These are phyloP conservation scores for Pseudogymnoascus sp. DNA, from an alignment of 2,329 filamentous ascomycete genomes.

Conservation along the genomic window DNA sequence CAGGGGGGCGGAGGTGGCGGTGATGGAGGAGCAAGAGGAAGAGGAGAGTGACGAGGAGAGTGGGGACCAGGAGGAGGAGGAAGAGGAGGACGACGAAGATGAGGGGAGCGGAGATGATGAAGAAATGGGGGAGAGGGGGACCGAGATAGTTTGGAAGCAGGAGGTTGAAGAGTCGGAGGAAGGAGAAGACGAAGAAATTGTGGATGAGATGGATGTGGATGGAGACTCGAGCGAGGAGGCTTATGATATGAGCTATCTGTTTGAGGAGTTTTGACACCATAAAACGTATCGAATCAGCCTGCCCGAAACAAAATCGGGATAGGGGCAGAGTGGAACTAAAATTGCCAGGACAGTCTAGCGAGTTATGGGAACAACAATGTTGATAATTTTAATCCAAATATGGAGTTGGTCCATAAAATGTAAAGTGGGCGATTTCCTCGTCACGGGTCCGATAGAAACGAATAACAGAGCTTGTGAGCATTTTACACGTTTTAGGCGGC, in stretches of 20 bases:
- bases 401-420: too few species aligned
- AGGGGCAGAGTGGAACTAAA: not conserved
- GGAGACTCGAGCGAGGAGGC: not conserved
- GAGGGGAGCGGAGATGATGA: not conserved
- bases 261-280: not conserved
- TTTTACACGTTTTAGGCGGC: not conserved
- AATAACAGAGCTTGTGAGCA: not conserved
- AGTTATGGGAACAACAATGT: not conserved
- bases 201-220: not conserved
- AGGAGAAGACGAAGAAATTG: not conserved
- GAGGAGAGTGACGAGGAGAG: not conserved
- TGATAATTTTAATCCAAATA: not conserved
- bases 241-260: not conserved
- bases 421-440: too few species aligned
- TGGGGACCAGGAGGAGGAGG: not conserved
- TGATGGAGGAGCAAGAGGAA: not conserved
- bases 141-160: not conserved
- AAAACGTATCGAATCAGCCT: too few species aligned
- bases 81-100: not conserved
- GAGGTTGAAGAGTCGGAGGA: conserved; percentile 1
- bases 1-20: not conserved
- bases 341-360: not conserved
- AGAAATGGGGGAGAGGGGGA: not conserved
- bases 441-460: not conserved
- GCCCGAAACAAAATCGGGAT: not conserved